Percentiles rank a stretch among this genome's conserved stretches.
These are phyloP conservation scores for Fusarium albosuccineum DNA, from an alignment of 2,329 filamentous ascomycete genomes.

Conservation along the genomic window DNA sequence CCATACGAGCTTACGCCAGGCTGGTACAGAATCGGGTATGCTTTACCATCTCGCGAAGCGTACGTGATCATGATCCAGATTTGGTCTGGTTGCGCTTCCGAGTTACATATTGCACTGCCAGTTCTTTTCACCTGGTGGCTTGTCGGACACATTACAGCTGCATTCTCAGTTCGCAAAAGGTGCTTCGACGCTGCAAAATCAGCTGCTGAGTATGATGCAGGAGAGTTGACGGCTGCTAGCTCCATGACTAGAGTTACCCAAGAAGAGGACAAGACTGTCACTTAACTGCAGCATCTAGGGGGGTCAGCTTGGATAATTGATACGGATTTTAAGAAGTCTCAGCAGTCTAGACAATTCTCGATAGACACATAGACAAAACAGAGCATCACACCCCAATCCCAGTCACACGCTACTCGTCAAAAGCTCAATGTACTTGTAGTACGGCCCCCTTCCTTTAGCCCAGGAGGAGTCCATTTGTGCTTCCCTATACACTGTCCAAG, in stretches of 20 bases:
- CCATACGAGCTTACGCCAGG: conserved; percentile 15
- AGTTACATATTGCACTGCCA: background rate
- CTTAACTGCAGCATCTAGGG: too few relatives aligned
- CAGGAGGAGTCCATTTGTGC: background rate
- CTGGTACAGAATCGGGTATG: conserved; percentile 6
- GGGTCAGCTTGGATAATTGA: too few relatives aligned
- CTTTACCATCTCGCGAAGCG: background rate
- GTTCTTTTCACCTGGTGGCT: background rate
- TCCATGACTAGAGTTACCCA: too few relatives aligned
- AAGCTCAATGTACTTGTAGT: background rate
- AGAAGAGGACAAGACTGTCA: too few relatives aligned
- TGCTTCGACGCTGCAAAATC: background rate
- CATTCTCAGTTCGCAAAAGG: background rate
- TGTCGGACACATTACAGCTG: background rate
- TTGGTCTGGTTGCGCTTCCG: background rate
- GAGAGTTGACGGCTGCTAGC: too few relatives aligned
- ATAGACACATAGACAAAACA: too few relatives aligned
- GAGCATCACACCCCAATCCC: too few relatives aligned
- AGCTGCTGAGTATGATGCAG: too few relatives aligned
- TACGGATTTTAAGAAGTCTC: too few relatives aligned
- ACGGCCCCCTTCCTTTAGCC: background rate
- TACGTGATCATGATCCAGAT: background rate
- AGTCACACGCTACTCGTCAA: background rate
- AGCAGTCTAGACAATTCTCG: too few relatives aligned
- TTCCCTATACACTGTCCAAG: conserved; percentile 7